phyloP scores from a whole-genome alignment of 768 basidiomycete species.

The Mycena latifolia region DNA sequence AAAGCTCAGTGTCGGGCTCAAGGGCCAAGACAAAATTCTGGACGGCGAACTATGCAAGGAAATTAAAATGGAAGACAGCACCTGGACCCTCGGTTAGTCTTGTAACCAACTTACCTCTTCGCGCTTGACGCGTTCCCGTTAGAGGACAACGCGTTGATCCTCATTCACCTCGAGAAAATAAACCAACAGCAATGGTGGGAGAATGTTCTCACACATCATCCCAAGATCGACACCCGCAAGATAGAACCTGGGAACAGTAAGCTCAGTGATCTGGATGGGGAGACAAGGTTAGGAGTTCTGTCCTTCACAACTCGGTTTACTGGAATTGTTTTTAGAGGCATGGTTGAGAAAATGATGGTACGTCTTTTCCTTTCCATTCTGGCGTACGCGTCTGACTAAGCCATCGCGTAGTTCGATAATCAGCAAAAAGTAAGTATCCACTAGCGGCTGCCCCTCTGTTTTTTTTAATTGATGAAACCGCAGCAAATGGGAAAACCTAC shows the following conservation, averaged over 20 bases:
- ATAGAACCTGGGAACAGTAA: slow-evolving; percentile 97
- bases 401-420: slow-evolving; percentile 72
- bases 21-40: slow-evolving; percentile 87
- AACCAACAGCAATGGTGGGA: slow-evolving; percentile 98
- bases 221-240: slow-evolving; percentile 96
- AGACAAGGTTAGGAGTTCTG: slow-evolving; percentile 75
- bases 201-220: slow-evolving; percentile 94
- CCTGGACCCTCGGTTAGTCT: slow-evolving; percentile 90
- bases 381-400: slow-evolving; percentile 16
- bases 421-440: slow-evolving; percentile 70
- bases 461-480: too few relatives aligned
- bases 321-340: slow-evolving; percentile 66
- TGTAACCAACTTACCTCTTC: not conserved
- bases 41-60: slow-evolving; percentile 94
- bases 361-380: slow-evolving; percentile 41
- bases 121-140: slow-evolving; percentile 2
- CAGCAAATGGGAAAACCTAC: slow-evolving; percentile 97
- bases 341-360: slow-evolving; percentile 99
- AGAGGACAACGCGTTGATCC: slow-evolving; percentile 85
- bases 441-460: not conserved
- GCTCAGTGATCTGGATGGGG: slow-evolving; percentile 94
- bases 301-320: not conserved
- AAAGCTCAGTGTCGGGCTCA: slow-evolving; percentile 85
- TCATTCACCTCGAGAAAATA: slow-evolving; percentile 87
- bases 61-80: slow-evolving; percentile 96